Conservation (phyloP, 2,329 filamentous ascomycete genomes). For the Dothistroma septosporum region DNA sequence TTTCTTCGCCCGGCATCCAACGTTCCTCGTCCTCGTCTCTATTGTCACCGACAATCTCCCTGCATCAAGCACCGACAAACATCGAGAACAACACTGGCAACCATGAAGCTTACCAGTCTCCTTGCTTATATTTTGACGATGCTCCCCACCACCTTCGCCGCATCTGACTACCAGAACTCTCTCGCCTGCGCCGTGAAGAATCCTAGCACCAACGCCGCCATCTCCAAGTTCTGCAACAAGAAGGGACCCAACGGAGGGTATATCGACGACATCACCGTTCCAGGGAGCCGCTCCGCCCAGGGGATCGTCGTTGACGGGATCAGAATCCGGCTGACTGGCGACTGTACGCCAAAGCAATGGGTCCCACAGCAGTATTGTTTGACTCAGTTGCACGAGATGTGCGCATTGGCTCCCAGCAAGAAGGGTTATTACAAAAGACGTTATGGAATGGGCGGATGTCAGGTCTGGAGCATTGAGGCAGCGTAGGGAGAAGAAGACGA, state of each 20-base stretch:
- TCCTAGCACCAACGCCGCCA: slow-evolving; percentile 20
- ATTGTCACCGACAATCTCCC: too few relatives aligned
- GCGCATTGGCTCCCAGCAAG: slow-evolving; percentile 9
- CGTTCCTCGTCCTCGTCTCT: too few relatives aligned
- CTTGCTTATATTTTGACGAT: slow-evolving; percentile 6
- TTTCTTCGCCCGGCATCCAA: not conserved
- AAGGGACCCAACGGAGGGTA: not conserved
- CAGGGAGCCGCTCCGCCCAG: slow-evolving; percentile 10
- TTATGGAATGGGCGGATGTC: slow-evolving; percentile 21
- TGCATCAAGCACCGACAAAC: not conserved
- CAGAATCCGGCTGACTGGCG: slow-evolving; percentile 16
- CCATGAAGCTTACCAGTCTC: slow-evolving; percentile 6
- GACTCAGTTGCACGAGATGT: slow-evolving; percentile 26
- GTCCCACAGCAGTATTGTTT: slow-evolving; percentile 23
- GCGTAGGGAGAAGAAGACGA: not conserved
- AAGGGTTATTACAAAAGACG: slow-evolving; percentile 7
- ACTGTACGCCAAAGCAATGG: slow-evolving; percentile 22
- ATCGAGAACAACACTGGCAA: not conserved
- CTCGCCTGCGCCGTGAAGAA: slow-evolving; percentile 22
- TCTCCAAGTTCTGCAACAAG: slow-evolving; percentile 23
- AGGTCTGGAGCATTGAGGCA: slow-evolving; percentile 19
- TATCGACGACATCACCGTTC: slow-evolving; percentile 20
- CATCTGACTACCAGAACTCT: slow-evolving; percentile 21
- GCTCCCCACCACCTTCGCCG: slow-evolving; percentile 5
- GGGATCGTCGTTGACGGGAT: slow-evolving; percentile 15